phyloP scores from a whole-genome alignment of 257 asterid genomes.

The Gentiana dahurica region DNA sequence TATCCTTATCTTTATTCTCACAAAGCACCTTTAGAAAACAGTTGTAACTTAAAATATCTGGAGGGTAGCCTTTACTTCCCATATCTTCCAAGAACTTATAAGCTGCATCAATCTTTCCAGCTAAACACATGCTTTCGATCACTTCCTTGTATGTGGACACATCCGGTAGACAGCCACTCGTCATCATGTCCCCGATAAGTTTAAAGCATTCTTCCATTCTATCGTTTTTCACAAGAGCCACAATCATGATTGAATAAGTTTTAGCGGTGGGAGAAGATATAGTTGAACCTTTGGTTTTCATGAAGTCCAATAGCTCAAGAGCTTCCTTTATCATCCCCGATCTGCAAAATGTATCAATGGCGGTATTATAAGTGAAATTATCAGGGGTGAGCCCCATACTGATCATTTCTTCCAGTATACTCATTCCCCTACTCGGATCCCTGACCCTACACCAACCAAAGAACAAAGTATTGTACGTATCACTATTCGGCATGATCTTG shows the following conservation, averaged over 20 bases:
- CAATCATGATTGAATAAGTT: constrained; percentile 65
- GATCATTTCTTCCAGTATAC: constrained; percentile 72
- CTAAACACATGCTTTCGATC: constrained; percentile 63
- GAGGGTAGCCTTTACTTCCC: constrained; percentile 78
- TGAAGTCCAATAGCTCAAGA: constrained; percentile 56
- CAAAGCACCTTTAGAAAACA: constrained; percentile 83
- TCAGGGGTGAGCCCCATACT: constrained; percentile 60
- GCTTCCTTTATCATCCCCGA: constrained; percentile 86
- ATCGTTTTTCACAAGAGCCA: constrained; percentile 60
- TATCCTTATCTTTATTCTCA: constrained; percentile 49
- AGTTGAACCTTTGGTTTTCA: constrained; percentile 68
- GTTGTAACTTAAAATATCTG: constrained; percentile 83
- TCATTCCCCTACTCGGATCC: constrained; percentile 63
- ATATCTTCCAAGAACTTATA: constrained; percentile 72
- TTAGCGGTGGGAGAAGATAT: constrained; percentile 88
- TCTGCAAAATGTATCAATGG: constrained; percentile 75
- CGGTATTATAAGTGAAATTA: constrained; percentile 70
- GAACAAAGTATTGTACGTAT: constrained; percentile 71
- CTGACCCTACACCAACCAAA: constrained; percentile 92
- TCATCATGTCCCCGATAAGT: constrained; percentile 54
- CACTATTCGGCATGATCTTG: constrained; percentile 64
- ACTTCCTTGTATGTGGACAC: constrained; percentile 82
- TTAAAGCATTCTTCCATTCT: constrained; percentile 57
- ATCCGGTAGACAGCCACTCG: constrained; percentile 81
- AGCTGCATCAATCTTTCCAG: constrained; percentile 70